A percentile compares a stretch with the other conserved stretches of the same genome.
These are phyloP conservation scores for Acanthamoeba royreba DNA, from an alignment of 208 protist species.

Conservation along the genomic window DNA sequence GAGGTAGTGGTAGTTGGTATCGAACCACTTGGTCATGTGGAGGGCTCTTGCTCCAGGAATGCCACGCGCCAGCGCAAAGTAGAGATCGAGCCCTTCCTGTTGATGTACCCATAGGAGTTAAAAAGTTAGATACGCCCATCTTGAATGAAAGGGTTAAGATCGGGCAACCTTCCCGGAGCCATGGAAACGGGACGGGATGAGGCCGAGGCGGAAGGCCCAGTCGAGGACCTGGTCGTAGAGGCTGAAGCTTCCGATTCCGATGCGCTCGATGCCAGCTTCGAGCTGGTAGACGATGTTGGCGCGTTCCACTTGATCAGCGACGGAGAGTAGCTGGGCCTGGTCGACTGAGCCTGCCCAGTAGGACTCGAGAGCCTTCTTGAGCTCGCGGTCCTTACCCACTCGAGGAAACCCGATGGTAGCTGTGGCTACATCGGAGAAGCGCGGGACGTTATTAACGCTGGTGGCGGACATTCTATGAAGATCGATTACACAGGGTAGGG, in stretches of 20 bases:
- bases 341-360: conserved; percentile 83
- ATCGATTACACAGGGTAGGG: no score
- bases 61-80: conserved; percentile 87
- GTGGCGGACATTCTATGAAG: not conserved
- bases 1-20: conserved; percentile 92
- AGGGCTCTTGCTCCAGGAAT: conserved; percentile 74
- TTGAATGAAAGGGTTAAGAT: no score
- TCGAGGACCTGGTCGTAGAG: conserved; percentile 86
- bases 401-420: conserved; percentile 82
- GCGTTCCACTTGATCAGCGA: conserved; percentile 50
- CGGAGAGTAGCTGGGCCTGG: conserved; percentile 68
- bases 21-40: conserved; percentile 93
- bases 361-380: conserved; percentile 85
- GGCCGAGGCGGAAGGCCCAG: conserved; percentile 80
- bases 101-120: not conserved
- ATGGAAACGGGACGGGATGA: conserved; percentile 79
- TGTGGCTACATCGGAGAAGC: not conserved
- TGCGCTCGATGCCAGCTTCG: conserved; percentile 70
- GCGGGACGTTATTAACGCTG: not conserved
- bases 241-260: conserved; percentile 83
- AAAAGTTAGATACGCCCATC: no score
- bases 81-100: conserved; percentile 73
- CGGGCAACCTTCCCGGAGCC: conserved; percentile 44
- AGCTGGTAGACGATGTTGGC: conserved; percentile 52
- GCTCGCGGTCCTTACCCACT: conserved; percentile 82